phyloP scores from a whole-genome alignment of 345 rosid genomes.

The Murraya koenigii region DNA sequence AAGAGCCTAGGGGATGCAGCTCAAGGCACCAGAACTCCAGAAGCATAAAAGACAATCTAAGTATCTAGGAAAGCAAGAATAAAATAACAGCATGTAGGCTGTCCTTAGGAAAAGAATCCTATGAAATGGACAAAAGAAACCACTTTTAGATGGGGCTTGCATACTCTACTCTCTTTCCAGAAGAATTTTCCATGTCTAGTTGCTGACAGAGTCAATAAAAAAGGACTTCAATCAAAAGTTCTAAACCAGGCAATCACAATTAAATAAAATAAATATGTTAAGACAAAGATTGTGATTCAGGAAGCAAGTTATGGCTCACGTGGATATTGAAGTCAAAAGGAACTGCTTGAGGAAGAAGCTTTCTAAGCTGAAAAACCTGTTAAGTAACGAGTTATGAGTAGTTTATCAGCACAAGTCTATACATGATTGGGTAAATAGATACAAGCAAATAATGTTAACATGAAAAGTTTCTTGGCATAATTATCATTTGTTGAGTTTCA shows the following conservation, averaged over 20 bases:
- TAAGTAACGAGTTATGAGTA: constrained; percentile 4
- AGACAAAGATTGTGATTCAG: background rate
- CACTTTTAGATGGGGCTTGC: background rate
- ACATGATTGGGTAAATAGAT: background rate
- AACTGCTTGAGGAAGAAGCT: constrained; percentile 71
- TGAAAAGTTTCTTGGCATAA: background rate
- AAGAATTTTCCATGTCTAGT: background rate
- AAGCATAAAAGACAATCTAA: background rate
- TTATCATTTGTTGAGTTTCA: background rate
- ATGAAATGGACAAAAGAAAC: background rate
- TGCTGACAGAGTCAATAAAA: background rate
- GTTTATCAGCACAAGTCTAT: background rate
- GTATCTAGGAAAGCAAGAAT: background rate
- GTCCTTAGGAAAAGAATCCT: background rate
- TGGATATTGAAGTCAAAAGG: constrained; percentile 91
- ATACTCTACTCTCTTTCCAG: background rate
- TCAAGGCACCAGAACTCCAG: background rate
- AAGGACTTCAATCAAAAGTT: background rate
- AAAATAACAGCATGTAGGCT: background rate
- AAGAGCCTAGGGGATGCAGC: background rate
- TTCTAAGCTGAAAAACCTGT: constrained; percentile 85
- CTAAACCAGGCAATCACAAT: background rate
- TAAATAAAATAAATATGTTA: background rate
- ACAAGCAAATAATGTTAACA: constrained; percentile 2
- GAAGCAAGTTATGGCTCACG: constrained; percentile 43